Evolutionary conservation across 352 stramenopile genomes (phyloP), one percentile per base, ranked within the genome.

Genomic region (Labyrinthula sp.): DNA sequence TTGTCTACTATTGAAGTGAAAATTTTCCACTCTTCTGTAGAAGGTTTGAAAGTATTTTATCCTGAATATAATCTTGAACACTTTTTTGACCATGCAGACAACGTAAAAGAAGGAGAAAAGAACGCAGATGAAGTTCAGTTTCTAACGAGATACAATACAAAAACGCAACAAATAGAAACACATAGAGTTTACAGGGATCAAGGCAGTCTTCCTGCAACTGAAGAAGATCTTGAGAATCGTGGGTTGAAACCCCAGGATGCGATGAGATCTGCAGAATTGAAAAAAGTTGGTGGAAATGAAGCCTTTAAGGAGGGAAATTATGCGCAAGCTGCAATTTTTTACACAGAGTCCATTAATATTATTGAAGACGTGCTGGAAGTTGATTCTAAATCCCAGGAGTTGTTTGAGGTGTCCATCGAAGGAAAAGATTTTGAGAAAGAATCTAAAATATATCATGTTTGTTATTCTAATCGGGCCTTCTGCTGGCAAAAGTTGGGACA

Each of bases 401-500:
- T 3, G 18, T 21, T 59, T 30, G 30, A 21, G 22, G 8, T 26
- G 45, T 37, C 8, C 41, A 48, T 8, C 22, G 17, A 10, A 45
- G 55, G 35, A 39, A 54, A 41, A n/a, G 50, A 46, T 24, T 28
- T 31, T 34, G 56, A 17, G 9, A 30, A 17, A 47, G 57, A 29
- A 18, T 10, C 21, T 7, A 22, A 43, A 29, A 10, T 49, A 21
- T 38, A 62, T 5, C 65, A 72, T 26, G 54, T 73, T 20, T 49
- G 64, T 7, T 54, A 69, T 22, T 66, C 64, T 8, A 77, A 79
- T 50, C 59, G 67, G 26, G 59, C 60, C n/a, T 69, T 69, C 12
- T 69, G 55, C 23, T 75, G 73, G 48, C 38, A 77, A 21, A 79
- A 79, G 56, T 40, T 79, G 20, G 70, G 70, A 17, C 58, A 79